Percentiles rank a stretch among this genome's conserved stretches.
Conservation (phyloP, 176 grass and related monocot genomes). For the Phyllostachys edulis region DNA sequence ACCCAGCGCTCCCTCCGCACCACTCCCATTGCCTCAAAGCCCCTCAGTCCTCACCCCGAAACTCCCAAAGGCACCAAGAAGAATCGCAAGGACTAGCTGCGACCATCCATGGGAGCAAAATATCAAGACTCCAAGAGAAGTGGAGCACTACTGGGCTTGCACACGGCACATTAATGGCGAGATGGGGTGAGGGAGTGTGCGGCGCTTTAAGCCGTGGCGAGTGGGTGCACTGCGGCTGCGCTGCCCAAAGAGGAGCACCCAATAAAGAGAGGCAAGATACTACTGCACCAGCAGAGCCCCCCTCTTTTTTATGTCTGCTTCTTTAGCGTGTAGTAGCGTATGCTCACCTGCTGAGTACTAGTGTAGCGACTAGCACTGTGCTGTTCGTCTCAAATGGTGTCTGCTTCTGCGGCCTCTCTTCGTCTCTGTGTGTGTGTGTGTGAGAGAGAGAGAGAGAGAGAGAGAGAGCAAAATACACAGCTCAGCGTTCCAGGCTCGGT, state of each 20-base stretch:
- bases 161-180: conserved; percentile 38
- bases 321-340: not conserved
- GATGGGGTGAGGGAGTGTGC: not conserved
- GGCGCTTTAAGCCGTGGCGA: conserved; percentile 22
- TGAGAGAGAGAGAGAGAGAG: not conserved
- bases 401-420: not conserved
- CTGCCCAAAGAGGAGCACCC: not conserved
- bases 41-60: not conserved
- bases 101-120: conserved; percentile 21
- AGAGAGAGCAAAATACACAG: not conserved
- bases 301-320: not conserved
- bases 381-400: not conserved
- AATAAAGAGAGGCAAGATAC: conserved; percentile 32
- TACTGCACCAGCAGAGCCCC: not conserved
- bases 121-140: not conserved
- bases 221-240: conserved; percentile 20
- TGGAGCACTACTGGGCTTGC: conserved; percentile 3
- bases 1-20: not conserved
- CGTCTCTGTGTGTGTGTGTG: no score
- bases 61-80: conserved; percentile 12
- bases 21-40: conserved; percentile 30
- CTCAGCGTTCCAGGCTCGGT: conserved; percentile 8
- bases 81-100: conserved; percentile 29
- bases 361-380: not conserved
- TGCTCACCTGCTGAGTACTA: no score